Conservation (phyloP, 208 protist genomes). For the Sergeia podlipaevii region DNA sequence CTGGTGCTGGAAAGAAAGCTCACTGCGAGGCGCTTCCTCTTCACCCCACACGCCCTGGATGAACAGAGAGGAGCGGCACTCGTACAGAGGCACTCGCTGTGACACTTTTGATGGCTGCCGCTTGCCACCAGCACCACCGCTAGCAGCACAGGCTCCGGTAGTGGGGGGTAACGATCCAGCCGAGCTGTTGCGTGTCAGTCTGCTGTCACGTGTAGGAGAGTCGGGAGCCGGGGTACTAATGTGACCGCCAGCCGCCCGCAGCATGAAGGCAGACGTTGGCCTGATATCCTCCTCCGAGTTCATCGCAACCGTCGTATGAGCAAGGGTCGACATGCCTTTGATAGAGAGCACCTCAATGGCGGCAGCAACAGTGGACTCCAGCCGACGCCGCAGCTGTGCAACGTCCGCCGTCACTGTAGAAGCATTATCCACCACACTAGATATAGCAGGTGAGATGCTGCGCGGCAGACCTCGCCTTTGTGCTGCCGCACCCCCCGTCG, state of each 20-base stretch:
- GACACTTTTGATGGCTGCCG: slow-evolving; percentile 15
- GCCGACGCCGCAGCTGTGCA: background rate
- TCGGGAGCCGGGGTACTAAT: background rate
- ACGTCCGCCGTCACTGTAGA: background rate
- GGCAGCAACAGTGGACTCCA: slow-evolving; percentile 20
- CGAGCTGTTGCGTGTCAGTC: too few relatives aligned
- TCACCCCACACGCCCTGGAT: slow-evolving; percentile 31
- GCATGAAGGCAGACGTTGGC: slow-evolving; percentile 6
- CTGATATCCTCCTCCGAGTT: slow-evolving; percentile 19
- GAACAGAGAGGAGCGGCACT: slow-evolving; percentile 17
- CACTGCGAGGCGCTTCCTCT: background rate
- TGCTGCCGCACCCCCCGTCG: background rate
- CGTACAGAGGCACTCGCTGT: slow-evolving; percentile 21
- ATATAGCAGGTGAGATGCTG: background rate
- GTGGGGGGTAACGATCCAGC: too few relatives aligned
- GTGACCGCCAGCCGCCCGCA: background rate
- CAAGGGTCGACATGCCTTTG: slow-evolving; percentile 29
- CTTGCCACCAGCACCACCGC: slow-evolving; percentile 1
- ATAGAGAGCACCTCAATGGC: slow-evolving; percentile 31
- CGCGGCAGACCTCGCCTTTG: background rate
- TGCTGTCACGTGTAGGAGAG: too few relatives aligned
- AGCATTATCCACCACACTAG: background rate
- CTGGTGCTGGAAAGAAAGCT: background rate
- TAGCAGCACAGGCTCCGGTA: too few relatives aligned
- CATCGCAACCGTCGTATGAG: slow-evolving; percentile 18